Evolutionary conservation across 805 yeast genomes (phyloP).

Genomic region (Monosporozyma aerobia): DNA sequence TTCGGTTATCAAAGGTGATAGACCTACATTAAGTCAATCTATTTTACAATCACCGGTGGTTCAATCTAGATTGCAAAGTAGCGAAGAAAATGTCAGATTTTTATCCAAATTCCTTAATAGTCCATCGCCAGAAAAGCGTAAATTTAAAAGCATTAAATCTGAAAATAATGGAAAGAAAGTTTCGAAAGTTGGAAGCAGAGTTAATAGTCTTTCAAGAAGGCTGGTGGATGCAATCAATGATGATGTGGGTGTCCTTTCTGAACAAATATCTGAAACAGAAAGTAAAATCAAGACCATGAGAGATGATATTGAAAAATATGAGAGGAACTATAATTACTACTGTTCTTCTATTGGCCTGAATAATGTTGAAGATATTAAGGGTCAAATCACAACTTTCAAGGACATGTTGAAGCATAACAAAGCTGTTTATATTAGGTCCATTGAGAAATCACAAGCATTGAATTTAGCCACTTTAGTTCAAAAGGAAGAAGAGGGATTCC

Average conservation of each 20-base stretch:
- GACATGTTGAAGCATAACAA: neutral
- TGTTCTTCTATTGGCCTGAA: neutral
- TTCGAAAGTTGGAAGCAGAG: constrained; percentile 1
- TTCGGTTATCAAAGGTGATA: constrained; percentile 13
- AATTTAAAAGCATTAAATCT: neutral
- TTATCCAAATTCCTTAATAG: neutral
- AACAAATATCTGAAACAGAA: neutral
- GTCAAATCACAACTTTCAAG: neutral
- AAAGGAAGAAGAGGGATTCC: constrained; percentile 36
- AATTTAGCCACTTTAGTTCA: constrained; percentile 50
- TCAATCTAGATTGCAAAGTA: neutral
- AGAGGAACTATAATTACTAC: neutral
- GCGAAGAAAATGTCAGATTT: neutral
- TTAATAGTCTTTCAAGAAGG: neutral
- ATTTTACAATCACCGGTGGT: constrained; percentile 16
- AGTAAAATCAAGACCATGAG: neutral
- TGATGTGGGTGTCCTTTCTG: neutral
- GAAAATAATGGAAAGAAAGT: neutral
- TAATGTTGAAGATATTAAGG: neutral
- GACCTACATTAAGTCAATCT: constrained; percentile 10
- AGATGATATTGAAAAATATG: neutral
- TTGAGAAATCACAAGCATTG: constrained; percentile 59
- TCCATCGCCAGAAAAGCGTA: constrained; percentile 2
- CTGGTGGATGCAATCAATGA: constrained; percentile 3
- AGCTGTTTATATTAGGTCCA: constrained; percentile 14